Conservation (phyloP, 768 basidiomycete species). For the Lactarius quietus region DNA sequence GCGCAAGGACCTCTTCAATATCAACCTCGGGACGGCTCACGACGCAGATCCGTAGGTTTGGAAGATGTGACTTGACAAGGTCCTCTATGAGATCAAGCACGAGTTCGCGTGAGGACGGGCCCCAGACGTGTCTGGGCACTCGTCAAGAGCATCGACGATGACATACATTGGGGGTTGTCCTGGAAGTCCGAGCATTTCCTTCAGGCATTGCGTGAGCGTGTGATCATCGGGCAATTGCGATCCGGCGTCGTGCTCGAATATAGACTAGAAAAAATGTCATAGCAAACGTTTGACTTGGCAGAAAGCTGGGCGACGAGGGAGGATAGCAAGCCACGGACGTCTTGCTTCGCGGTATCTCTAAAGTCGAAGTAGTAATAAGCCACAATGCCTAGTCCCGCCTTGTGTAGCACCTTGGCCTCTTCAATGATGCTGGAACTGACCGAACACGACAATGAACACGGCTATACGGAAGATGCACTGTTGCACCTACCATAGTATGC, state of each 20-base stretch:
- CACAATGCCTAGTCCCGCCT: neutral
- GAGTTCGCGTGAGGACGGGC: neutral
- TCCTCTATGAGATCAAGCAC: neutral
- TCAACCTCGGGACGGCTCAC: constrained; percentile 5
- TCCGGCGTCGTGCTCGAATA: neutral
- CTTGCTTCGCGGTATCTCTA: constrained; percentile 10
- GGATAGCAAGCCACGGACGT: constrained; percentile 2
- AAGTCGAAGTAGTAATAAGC: constrained; percentile 19
- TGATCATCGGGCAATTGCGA: neutral
- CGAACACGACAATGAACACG: no score
- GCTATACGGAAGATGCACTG: neutral
- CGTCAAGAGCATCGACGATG: constrained; percentile 6
- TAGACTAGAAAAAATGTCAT: neutral
- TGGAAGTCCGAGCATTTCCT: constrained; percentile 2
- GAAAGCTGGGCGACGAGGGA: constrained; percentile 11
- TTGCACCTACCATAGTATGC: neutral
- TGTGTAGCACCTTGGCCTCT: neutral
- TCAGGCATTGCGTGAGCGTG: constrained; percentile 1
- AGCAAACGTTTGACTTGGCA: constrained; percentile 3
- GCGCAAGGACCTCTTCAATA: neutral
- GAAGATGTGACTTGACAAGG: neutral
- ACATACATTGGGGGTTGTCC: neutral
- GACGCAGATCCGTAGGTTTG: constrained; percentile 8
- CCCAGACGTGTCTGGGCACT: constrained; percentile 9
- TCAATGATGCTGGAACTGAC: constrained; percentile 11